Percentiles rank a stretch among this genome's conserved stretches.
Evolutionary conservation across 2,329 filamentous ascomycete genomes (phyloP).

Genomic region (Sporothrix curviconia): DNA sequence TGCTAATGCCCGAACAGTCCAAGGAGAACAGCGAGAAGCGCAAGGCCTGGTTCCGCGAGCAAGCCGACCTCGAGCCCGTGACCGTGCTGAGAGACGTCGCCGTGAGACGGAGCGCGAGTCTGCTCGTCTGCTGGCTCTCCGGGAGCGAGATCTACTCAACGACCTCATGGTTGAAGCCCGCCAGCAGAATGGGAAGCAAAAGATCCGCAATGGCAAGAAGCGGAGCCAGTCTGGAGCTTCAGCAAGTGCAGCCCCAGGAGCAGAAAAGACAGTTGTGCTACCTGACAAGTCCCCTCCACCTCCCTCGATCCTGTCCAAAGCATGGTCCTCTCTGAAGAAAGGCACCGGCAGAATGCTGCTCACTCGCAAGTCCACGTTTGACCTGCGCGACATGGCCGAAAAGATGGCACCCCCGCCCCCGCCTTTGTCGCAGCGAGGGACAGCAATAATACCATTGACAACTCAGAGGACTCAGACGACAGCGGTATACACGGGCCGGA

Average conservation of each 20-base stretch:
- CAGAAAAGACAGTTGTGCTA: neutral
- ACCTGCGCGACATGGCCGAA: slow-evolving; percentile 9
- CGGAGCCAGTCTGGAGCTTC: neutral
- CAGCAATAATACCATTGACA: neutral
- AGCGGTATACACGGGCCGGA: neutral
- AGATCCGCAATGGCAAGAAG: slow-evolving; percentile 1
- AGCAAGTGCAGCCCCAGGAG: neutral
- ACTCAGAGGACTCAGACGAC: slow-evolving; percentile 1
- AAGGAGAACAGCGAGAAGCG: slow-evolving; percentile 14
- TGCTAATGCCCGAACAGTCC: slow-evolving; percentile 3
- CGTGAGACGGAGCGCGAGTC: neutral
- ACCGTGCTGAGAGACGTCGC: neutral
- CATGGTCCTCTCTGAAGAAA: slow-evolving; percentile 15
- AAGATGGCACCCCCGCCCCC: slow-evolving; percentile 1
- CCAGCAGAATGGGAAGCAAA: neutral
- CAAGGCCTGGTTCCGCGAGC: slow-evolving; percentile 15
- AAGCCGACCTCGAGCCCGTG: neutral
- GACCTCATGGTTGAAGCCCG: neutral
- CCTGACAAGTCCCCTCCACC: neutral
- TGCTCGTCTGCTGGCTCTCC: neutral
- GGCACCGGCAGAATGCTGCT: slow-evolving; percentile 8
- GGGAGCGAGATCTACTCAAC: neutral
- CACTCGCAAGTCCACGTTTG: slow-evolving; percentile 13
- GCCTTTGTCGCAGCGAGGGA: neutral
- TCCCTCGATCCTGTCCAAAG: slow-evolving; percentile 11